A percentile compares a stretch with the other conserved stretches of the same genome.
These are phyloP conservation scores for Paramarasmius palmivorus DNA, from an alignment of 1,284 basidiomycete genomes.

Conservation along the genomic window DNA sequence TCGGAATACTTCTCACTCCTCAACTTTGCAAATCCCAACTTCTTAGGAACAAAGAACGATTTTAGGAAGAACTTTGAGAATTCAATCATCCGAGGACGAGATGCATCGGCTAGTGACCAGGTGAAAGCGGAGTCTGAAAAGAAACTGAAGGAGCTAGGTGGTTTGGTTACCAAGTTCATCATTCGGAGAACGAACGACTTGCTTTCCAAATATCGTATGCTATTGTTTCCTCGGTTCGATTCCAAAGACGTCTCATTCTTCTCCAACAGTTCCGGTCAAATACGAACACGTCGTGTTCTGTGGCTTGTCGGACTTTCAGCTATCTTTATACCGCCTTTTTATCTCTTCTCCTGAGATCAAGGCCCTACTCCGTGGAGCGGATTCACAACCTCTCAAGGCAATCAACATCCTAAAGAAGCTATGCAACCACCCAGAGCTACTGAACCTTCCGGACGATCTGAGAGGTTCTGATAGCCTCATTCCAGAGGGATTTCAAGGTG, in stretches of 20 bases:
- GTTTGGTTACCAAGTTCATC: conserved; percentile 93
- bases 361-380: conserved; percentile 83
- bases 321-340: conserved; percentile 89
- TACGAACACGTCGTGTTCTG: conserved; percentile 99
- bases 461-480: conserved; percentile 83
- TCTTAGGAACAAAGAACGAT: conserved; percentile 88
- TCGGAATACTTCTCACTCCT: conserved; percentile 97
- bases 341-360: conserved; percentile 95
- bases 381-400: conserved; percentile 96
- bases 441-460: conserved; percentile 87
- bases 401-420: conserved; percentile 97
- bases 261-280: conserved; percentile 87
- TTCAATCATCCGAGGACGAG: conserved; percentile 90
- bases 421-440: conserved; percentile 95
- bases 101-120: conserved; percentile 85
- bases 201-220: conserved; percentile 93
- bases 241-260: no score
- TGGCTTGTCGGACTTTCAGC: conserved; percentile 85
- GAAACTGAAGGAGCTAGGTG: conserved; percentile 93
- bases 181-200: conserved; percentile 97
- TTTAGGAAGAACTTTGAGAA: conserved; percentile 98
- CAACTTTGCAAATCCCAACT: conserved; percentile 96
- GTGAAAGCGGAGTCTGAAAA: conserved; percentile 84
- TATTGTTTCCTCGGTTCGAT: no score
- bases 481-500: conserved; percentile 79